Evolutionary conservation across 495 filamentous ascomycete genomes (phyloP).

Genomic region (Lineolata rhizophorae): DNA sequence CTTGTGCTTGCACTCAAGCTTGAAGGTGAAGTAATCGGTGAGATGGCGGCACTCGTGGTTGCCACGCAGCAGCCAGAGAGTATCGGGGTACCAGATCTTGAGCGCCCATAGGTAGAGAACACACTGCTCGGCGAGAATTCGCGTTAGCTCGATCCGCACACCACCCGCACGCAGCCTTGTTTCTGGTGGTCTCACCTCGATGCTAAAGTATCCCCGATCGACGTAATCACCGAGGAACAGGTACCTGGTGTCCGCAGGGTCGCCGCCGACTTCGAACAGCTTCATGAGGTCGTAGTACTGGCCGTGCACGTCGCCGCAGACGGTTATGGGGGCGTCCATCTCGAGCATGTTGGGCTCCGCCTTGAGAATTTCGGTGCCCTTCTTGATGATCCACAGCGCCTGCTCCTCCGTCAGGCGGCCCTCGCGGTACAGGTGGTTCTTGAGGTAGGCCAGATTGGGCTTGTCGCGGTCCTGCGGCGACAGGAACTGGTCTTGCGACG

Average conservation of each 20-base stretch:
- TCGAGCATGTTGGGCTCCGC: conserved; percentile 87
- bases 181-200: conserved; percentile 41
- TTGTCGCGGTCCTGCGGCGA: conserved; percentile 66
- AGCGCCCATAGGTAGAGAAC: conserved; percentile 93
- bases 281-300: conserved; percentile 99
- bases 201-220: conserved; percentile 94
- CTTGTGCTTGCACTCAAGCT: conserved; percentile 98
- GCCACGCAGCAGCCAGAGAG: conserved; percentile 86
- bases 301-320: conserved; percentile 94
- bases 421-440: conserved; percentile 96
- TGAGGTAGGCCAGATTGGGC: conserved; percentile 81
- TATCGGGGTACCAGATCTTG: conserved; percentile 98
- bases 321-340: conserved; percentile 99
- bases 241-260: conserved; percentile 88
- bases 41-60: conserved; percentile 98
- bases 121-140: conserved; percentile 30
- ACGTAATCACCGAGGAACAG: conserved; percentile 96
- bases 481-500: conserved; percentile 60
- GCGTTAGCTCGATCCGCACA: not conserved
- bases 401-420: conserved; percentile 92
- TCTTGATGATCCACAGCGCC: conserved; percentile 80
- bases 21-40: conserved; percentile 99
- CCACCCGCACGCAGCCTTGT: conserved; percentile 1
- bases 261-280: conserved; percentile 93
- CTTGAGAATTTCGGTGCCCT: conserved; percentile 62